Evolutionary conservation across 805 yeast genomes (phyloP).

Genomic region (Starmerella davenportii): DNA sequence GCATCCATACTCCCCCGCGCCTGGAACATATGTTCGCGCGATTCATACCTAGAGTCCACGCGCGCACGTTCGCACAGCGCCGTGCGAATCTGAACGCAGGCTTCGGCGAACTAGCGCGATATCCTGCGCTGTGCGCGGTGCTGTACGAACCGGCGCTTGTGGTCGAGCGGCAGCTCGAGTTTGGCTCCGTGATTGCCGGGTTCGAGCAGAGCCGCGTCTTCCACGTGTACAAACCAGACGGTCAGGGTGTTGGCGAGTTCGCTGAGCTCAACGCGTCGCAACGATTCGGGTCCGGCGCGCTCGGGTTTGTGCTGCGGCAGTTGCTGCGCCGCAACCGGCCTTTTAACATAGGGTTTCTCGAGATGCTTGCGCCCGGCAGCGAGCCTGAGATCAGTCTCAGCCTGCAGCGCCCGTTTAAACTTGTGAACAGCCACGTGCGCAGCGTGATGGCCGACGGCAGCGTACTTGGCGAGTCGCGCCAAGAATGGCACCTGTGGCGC

Average conservation of each 20-base stretch:
- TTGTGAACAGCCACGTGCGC: constrained; percentile 76
- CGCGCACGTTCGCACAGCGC: neutral
- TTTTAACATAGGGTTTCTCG: constrained; percentile 24
- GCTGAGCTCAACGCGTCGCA: constrained; percentile 46
- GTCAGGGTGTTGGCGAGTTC: constrained; percentile 62
- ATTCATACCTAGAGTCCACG: too few species aligned
- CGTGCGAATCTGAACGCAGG: constrained; percentile 5
- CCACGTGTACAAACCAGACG: constrained; percentile 47
- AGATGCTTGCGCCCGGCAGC: constrained; percentile 7
- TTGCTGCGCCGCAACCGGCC: constrained; percentile 76
- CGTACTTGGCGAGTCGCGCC: constrained; percentile 69
- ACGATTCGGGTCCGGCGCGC: constrained; percentile 29
- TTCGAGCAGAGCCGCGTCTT: constrained; percentile 83
- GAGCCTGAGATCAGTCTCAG: constrained; percentile 19
- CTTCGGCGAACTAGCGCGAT: constrained; percentile 1
- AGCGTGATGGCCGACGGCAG: constrained; percentile 41
- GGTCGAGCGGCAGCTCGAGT: constrained; percentile 73
- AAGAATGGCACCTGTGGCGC: constrained; percentile 92
- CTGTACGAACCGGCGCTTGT: constrained; percentile 69
- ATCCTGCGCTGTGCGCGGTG: constrained; percentile 35
- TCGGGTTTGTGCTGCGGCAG: constrained; percentile 62
- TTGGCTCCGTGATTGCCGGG: constrained; percentile 72
- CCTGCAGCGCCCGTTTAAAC: constrained; percentile 66
- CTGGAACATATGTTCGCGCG: too few species aligned
- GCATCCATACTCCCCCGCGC: too few species aligned